Base-by-base conservation (phyloP, 2,329 filamentous ascomycete genomes). In the Aureobasidium leucospermi region DNA sequence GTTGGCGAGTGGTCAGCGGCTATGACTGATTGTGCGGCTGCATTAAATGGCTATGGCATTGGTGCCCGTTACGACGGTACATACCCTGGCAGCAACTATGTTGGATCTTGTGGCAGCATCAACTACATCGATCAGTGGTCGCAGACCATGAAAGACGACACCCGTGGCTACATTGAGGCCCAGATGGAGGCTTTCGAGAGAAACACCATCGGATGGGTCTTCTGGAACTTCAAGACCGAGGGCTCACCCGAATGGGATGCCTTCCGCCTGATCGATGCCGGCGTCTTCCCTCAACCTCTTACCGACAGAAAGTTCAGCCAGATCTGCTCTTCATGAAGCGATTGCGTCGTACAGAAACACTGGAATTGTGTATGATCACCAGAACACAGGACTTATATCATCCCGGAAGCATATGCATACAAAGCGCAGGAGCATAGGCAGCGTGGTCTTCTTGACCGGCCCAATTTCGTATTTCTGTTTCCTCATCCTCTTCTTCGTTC, bases 1-100 rank as follows among this genome's bases (percentile, higher is more conserved):
- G 80, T 86, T 5, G 86, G 86, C 43, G 86, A 89, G 69, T 88
- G 85, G 85, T 83, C 81, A 1, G 85, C 79, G 23, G 85, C 85
- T 13, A 80, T 87, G 78, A 88, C 85, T 2, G 81, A 84, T 67
- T 82, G 81, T 65, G 79, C 81, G 10, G 70, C 70, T 34, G 75
- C 73, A 43, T 73, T 80, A 51, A 80, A 80, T 9, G 58, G 58
- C 4, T 80, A 79, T 60, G 80, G 79, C 2, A 71, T 81, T 45
- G 85, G 84, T 11, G 78, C 84, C 8, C 78, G 86, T 38, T 85
- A 82, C 68, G 81, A 84, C 60, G 84, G 83, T 13, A 78, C 77
- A 2, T 81, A 76, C 64, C 68, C 74, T 0, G 77, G 73, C 34
- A 79, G 74, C 51, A 65, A 68, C 0, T 76, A 73, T 56, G 74